phyloP scores from a whole-genome alignment of 2,329 filamentous ascomycete species.

The Pseudofabraea citricarpa region DNA sequence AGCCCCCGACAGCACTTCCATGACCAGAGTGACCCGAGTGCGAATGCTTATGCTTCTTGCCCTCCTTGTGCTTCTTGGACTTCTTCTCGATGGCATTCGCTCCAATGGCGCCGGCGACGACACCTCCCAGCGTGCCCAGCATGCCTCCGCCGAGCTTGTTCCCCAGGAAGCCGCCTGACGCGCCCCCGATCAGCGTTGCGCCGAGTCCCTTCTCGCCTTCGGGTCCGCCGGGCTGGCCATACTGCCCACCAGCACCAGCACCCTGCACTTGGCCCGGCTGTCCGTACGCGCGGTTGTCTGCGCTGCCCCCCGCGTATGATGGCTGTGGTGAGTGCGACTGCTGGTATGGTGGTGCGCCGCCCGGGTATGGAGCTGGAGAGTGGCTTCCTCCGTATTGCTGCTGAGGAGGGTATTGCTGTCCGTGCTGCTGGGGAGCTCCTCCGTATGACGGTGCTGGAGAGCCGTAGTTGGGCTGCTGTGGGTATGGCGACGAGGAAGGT shows the following conservation, averaged over 20 bases:
- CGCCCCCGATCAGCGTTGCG: slow-evolving; percentile 47
- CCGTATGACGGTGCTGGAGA: slow-evolving; percentile 5
- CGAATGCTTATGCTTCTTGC: slow-evolving; percentile 18
- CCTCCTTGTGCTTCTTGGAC: slow-evolving; percentile 30
- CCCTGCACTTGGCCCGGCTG: not conserved
- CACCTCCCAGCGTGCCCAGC: slow-evolving; percentile 46
- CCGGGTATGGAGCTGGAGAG: slow-evolving; percentile 9
- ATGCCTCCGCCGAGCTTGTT: slow-evolving; percentile 51
- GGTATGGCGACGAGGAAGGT: slow-evolving; percentile 4
- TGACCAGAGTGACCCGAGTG: slow-evolving; percentile 8
- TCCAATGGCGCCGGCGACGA: slow-evolving; percentile 48
- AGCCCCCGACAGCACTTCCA: slow-evolving; percentile 10
- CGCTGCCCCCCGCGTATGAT: slow-evolving; percentile 2
- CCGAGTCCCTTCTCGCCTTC: slow-evolving; percentile 51
- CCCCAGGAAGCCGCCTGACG: slow-evolving; percentile 46
- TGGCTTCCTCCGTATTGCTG: slow-evolving; percentile 18
- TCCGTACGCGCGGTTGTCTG: slow-evolving; percentile 8
- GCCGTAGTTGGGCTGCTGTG: slow-evolving; percentile 7
- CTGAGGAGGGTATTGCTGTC: slow-evolving; percentile 18
- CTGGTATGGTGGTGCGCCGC: slow-evolving; percentile 5
- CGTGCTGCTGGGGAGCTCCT: not conserved
- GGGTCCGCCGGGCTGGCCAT: slow-evolving; percentile 8
- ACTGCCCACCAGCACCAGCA: slow-evolving; percentile 4
- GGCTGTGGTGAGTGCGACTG: not conserved
- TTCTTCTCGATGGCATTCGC: slow-evolving; percentile 48